Base-by-base conservation (phyloP, 2,329 filamentous ascomycete species). In the Penicillium sp. region DNA sequence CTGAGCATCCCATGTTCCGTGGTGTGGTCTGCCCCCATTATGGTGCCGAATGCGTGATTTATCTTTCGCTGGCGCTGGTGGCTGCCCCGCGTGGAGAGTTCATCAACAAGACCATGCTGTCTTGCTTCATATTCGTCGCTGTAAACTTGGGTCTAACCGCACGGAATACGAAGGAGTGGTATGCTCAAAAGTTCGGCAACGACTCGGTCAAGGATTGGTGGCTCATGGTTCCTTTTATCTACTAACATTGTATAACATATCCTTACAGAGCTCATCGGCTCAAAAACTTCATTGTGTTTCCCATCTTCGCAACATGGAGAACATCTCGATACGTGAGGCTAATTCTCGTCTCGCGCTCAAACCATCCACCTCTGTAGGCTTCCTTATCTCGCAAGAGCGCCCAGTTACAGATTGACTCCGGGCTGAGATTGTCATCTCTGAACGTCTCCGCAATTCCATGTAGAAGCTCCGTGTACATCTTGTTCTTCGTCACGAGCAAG, bases 11-110 rank as follows among this genome's bases (percentile, higher is more conserved):
- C 2, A 75, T 89, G 54, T 99, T 97, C 72, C 79, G 79, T 43
- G 79, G 81, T 54, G 73, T 95, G 21, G 75, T 97, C 38, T 95
- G 90, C 64, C 92, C 94, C 16, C 94, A 99, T 75, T 99, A 97
- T 73, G 89, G 89, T 3, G 91, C 88, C 67, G 94, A 97, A 76
- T 92, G 90, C 68, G 70, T 89, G 39, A 85, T 97, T 55, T 97
- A 99, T 71, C 69, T 92, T 18, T 83, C 88, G n/a, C 75, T 99
- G 60, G 83, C 91, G 2, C 75, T 94, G 43, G 72, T 89, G 38
- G 86, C 87, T 29, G 91, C 92, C 1, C 92, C 92, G 0, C 66
- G 75, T 7, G 88, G 86, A 10, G 74, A 78, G 31, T 59, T 83
- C 52, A 71, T 91, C 55, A 97, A 96, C 73, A 83, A 78, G 69